phyloP scores from a whole-genome alignment of 2,329 filamentous ascomycete species.

The Colletotrichum navitas region DNA sequence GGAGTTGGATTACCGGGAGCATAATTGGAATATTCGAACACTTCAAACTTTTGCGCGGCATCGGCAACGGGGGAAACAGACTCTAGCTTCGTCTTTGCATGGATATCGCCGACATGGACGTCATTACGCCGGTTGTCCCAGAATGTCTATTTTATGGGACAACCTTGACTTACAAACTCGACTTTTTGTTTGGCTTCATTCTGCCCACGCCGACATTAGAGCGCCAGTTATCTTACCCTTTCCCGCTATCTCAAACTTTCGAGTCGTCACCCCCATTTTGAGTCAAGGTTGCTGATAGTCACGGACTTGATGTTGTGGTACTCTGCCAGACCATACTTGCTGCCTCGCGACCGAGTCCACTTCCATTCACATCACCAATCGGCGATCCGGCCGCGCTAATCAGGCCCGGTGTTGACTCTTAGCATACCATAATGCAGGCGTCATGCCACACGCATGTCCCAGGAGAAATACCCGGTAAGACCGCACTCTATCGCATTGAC shows the following conservation, averaged over 20 bases:
- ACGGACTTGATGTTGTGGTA: slow-evolving; percentile 47
- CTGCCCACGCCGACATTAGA: not conserved
- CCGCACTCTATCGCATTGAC: slow-evolving; percentile 78
- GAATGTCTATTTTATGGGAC: not conserved
- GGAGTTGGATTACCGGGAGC: slow-evolving; percentile 5
- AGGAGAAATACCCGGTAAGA: slow-evolving; percentile 74
- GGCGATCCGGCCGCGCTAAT: slow-evolving; percentile 52
- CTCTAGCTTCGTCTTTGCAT: slow-evolving; percentile 7
- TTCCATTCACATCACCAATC: slow-evolving; percentile 54
- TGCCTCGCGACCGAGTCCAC: slow-evolving; percentile 52
- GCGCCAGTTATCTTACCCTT: not conserved
- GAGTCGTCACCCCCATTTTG: slow-evolving; percentile 6
- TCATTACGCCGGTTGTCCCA: not conserved
- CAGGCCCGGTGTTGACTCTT: slow-evolving; percentile 52
- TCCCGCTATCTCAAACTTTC: not conserved
- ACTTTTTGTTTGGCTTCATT: not conserved
- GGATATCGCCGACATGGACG: not conserved
- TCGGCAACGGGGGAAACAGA: not conserved
- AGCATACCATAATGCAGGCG: slow-evolving; percentile 61
- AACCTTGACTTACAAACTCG: not conserved
- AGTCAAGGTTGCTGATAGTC: slow-evolving; percentile 21
- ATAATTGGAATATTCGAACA: not conserved
- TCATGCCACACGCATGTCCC: slow-evolving; percentile 59
- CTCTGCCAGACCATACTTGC: slow-evolving; percentile 49
- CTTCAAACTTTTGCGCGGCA: not conserved